Percentiles rank a stretch among this genome's conserved stretches.
Conservation (phyloP, 495 filamentous ascomycete species). For the Daldinia vernicosa region DNA sequence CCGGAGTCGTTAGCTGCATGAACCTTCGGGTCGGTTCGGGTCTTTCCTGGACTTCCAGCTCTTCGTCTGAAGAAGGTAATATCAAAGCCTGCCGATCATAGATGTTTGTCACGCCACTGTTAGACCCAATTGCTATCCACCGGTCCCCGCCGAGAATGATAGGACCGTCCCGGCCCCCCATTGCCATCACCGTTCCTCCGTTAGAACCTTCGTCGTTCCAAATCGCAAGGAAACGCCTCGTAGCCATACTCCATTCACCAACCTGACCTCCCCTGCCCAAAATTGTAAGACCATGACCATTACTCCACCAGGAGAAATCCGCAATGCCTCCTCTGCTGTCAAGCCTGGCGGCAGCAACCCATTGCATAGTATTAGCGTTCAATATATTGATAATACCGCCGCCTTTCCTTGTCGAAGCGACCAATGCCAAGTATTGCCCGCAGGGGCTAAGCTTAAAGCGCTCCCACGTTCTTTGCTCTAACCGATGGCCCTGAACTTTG, state of each 20-base stretch:
- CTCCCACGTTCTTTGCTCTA: conserved; percentile 91
- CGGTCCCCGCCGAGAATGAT: conserved; percentile 77
- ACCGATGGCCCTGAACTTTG: conserved; percentile 79
- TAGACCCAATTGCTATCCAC: conserved; percentile 87
- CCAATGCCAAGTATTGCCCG: conserved; percentile 82
- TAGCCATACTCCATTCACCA: conserved; percentile 82
- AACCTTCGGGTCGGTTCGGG: conserved; percentile 76
- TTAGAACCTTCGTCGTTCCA: conserved; percentile 94
- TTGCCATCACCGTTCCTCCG: conserved; percentile 79
- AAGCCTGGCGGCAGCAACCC: conserved; percentile 83
- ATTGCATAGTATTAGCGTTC: conserved; percentile 82
- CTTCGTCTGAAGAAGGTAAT: conserved; percentile 52
- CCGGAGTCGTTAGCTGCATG: conserved; percentile 86
- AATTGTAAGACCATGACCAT: conserved; percentile 78
- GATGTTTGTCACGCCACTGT: conserved; percentile 87
- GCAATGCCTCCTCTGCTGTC: conserved; percentile 84
- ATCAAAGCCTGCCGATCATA: conserved; percentile 81
- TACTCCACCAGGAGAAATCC: conserved; percentile 90
- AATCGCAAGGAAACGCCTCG: conserved; percentile 72
- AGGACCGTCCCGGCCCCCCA: conserved; percentile 71
- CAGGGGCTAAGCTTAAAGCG: conserved; percentile 84
- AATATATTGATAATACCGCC: conserved; percentile 89
- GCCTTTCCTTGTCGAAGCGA: conserved; percentile 79
- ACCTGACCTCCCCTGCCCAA: conserved; percentile 87
- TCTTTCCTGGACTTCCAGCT: conserved; percentile 63